Conservation (phyloP, 495 filamentous ascomycete genomes). For the Collariella sp. region DNA sequence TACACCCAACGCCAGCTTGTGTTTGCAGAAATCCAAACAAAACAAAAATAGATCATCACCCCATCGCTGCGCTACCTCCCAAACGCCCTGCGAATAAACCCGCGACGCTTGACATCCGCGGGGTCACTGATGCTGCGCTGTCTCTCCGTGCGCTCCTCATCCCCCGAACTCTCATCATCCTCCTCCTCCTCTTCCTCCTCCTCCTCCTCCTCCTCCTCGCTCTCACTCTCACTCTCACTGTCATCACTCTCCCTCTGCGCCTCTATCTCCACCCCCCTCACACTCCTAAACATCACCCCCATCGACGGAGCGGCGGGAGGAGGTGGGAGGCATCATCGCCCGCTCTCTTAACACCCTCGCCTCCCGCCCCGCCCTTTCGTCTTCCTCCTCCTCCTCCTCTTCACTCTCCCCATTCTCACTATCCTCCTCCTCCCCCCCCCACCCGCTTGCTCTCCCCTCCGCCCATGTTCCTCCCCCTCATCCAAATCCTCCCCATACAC, state of each 20-base stretch:
- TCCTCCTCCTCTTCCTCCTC: conserved; percentile 10
- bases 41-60: background rate
- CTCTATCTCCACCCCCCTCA: background rate
- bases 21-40: background rate
- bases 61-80: conserved; percentile 1
- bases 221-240: conserved; percentile 12
- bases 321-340: too few relatives aligned
- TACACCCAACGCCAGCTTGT: background rate
- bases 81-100: conserved; percentile 7
- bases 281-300: background rate
- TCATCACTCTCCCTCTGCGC: conserved; percentile 17
- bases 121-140: conserved; percentile 46
- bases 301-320: too few relatives aligned
- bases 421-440: conserved; percentile 13
- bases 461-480: background rate
- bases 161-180: conserved; percentile 30
- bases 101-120: conserved; percentile 26
- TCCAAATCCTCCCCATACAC: conserved; percentile 49
- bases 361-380: conserved; percentile 8
- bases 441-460: conserved; percentile 15
- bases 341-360: background rate
- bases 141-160: conserved; percentile 43
- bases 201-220: conserved; percentile 12
- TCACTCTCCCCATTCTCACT: too few relatives aligned
- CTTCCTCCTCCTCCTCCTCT: conserved; percentile 3